Percentiles rank a stretch among this genome's conserved stretches.
Evolutionary conservation across 1,139 yeast species (phyloP).

Genomic region (Meyerozyma smithsonii): DNA sequence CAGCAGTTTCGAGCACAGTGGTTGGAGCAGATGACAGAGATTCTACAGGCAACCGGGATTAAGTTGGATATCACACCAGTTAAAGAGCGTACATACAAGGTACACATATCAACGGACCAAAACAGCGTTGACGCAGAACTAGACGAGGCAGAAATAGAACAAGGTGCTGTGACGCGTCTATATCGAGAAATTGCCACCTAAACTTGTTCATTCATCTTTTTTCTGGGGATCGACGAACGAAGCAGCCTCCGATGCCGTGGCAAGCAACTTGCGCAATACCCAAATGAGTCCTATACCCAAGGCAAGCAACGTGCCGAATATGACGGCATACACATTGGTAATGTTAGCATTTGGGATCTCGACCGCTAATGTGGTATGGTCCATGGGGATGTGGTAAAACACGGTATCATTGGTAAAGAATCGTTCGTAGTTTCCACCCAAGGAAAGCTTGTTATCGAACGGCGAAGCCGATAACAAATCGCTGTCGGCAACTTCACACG

Average conservation of each 20-base stretch:
- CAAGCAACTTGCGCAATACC: neutral
- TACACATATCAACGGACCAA: neutral
- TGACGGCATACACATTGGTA: neutral
- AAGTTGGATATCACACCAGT: neutral
- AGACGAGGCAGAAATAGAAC: neutral
- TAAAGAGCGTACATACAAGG: neutral
- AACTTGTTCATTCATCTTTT: neutral
- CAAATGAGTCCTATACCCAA: neutral
- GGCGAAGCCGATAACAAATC: conserved; percentile 31
- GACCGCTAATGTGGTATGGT: neutral
- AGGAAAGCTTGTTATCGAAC: conserved; percentile 24
- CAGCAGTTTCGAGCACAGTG: conserved; percentile 11
- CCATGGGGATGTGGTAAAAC: conserved; percentile 25
- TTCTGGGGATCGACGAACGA: neutral
- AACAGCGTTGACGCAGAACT: neutral
- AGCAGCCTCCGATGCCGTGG: neutral
- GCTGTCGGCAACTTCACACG: conserved; percentile 15
- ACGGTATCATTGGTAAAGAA: conserved; percentile 41
- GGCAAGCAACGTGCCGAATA: neutral
- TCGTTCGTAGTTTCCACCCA: conserved; percentile 35
- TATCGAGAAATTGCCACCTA: neutral
- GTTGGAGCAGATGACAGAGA: conserved; percentile 5
- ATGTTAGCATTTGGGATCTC: neutral
- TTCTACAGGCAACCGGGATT: neutral
- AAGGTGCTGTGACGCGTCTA: neutral